Evolutionary conservation across 2,329 filamentous ascomycete genomes (phyloP), one percentile per base, ranked within the genome.

Genomic region (Fusarium succisae): DNA sequence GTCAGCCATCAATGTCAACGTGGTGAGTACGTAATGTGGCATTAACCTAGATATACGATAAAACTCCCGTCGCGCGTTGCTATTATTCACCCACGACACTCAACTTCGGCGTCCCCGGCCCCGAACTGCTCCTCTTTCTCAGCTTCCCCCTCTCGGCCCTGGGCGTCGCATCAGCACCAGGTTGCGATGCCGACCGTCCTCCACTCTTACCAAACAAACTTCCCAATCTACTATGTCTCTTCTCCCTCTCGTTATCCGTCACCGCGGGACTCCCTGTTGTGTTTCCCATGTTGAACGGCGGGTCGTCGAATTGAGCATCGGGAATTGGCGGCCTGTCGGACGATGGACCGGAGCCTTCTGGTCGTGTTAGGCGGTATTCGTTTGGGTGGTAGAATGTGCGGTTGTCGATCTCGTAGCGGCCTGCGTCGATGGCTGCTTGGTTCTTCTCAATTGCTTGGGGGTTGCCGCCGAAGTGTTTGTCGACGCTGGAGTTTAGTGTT

Each of bases 391-490:
- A 77, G 44, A 78, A 77, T 17, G 58, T 58, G 15, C 67, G 57
- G 5, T 78, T 78, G 5, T 78, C 74, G 8, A 78, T 65, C 55
- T 78, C 76, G 62, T 77, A 78, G 5, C 68, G 76, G 14, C 76
- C 76, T 9, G 73, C 73, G 6, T 78, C 76, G 6, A 78, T 70
- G 5, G 76, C 67, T 20, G 72, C 70, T 44, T 77, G 76, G 37
- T 77, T 71, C 66, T 75, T 77, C 14, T 77, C 66, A 30, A 74
- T 72, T 13, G 72, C 70, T 14, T 64, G 44, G 0, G 57, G n/a
- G 3, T 48, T 59, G 6, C 60, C 58, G 9, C 76, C 76, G 17
- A 78, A 66, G 10, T 63, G 70, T 48, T 56, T 73, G 50, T 78
- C 76, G 4, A 78, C 70, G 26, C 51, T 76, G 7, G 72, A 71